Evolutionary conservation across 2,329 filamentous ascomycete genomes (phyloP), one percentile per base, ranked within the genome.

Genomic region (Colletotrichum lini): DNA sequence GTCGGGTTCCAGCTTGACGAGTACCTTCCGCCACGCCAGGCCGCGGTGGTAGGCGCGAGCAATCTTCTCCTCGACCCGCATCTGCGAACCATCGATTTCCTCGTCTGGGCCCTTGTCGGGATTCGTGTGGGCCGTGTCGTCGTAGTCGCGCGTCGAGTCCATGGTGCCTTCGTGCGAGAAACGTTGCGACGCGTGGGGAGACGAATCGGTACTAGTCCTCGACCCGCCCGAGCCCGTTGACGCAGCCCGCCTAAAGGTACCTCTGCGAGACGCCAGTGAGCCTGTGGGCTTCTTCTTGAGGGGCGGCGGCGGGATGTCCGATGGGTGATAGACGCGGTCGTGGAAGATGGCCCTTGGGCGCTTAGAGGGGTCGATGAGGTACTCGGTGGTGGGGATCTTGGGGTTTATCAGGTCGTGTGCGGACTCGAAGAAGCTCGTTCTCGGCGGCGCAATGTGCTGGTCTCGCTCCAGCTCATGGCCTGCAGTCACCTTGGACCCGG

Each of bases 21-120:
- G 89, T 1, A 99, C 96, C 80, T 99, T 99, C 56, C 96, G 93
- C 96, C 96, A 99, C 1, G 94, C 94, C 23, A 99, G 83, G 73
- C 94, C 94, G 15, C 91, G 91, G 80, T 99, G 96, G 82, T 99
- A 99, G 16, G 95, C 96, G 57, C 96, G 90, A 2, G 96, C 96
- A 75, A 99, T 99, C 82, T 98, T 98, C 81, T 99, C 96, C 81
- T 99, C 96, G 0, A 98, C 95, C 73, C 93, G 94, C 90, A 98
- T 95, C 73, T 84, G 90, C 12, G 91, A 89, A 18, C 83, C 86
- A 75, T 93, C 91, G 3, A 90, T 57, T 44, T 72, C 73, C 58
- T 84, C 81, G 9, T 78, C 74, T 2, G 76, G 72, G 2, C 79
- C 73, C 74, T 84, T 85, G 59, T 85, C 82, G 0, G 85, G 84